Base-by-base conservation (phyloP, 805 yeast genomes). In the Myxozyma sirexii region DNA sequence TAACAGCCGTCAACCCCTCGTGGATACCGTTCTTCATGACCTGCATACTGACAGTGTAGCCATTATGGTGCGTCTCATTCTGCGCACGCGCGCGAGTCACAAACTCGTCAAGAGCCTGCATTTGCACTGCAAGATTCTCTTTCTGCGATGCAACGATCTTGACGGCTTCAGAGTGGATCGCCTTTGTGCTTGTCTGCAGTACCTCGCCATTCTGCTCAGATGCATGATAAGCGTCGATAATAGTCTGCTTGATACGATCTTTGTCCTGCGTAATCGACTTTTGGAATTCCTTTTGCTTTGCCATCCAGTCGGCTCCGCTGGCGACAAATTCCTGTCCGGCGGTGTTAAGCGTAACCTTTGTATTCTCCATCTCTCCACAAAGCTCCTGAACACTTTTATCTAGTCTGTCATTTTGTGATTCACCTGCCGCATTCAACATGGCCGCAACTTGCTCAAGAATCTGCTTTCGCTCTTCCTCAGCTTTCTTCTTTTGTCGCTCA, bases 71-170 rank as follows among this genome's bases (percentile, higher is more conserved):
- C 19, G 44, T 35, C 45, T 61, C 66, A 41, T 61, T 62, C 43
- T 57, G 62, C 37, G 59, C 57, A n/a, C 62, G 57, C n/a, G 66
- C 66, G 10, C 60, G 51, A 5, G 55, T 43, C 23, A 63, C 66
- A 43, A 61, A 63, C 19, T 39, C 62, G 27, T 63, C 66, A 35
- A 63, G 48, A 13, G 60, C 56, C 38, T 50, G 59, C 65, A 63
- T 62, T 31, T 63, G 66, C 27, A 35, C 43, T 2, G 57, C 55
- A n/a, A 63, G 54, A 41, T 57, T 62, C 27, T 43, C 56, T 46
- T 61, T 63, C 45, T 63, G 66, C 53, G 56, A 44, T 13, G 39
- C 42, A 10, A 63, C 66, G 31, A 63, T 56, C 49, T 56, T 54
- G 35, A 45, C 56, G 2, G 66, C 52, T 38, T 63, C 62, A 8